Evolutionary conservation across 352 stramenopile genomes (phyloP).

Genomic region (Phytophthora constricta): DNA sequence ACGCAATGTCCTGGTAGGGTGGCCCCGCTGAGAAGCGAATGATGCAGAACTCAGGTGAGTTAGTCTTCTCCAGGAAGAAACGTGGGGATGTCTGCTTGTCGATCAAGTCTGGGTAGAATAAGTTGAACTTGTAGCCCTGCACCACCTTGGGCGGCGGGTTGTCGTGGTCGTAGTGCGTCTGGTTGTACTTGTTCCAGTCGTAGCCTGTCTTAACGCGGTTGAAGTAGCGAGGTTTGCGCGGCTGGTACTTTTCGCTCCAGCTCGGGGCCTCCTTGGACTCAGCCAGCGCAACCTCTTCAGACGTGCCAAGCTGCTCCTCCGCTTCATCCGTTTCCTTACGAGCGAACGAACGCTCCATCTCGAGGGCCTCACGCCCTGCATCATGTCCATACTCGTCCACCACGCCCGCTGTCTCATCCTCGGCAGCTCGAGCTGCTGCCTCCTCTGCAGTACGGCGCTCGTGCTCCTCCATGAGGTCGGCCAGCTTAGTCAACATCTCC

Average conservation of each 20-base stretch:
- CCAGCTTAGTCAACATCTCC: slow-evolving; percentile 93
- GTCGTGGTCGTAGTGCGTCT: slow-evolving; percentile 99
- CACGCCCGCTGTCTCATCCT: slow-evolving; percentile 22
- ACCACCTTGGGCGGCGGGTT: slow-evolving; percentile 99
- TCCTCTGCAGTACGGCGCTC: slow-evolving; percentile 47
- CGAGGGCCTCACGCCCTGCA: slow-evolving; percentile 66
- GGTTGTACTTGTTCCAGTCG: slow-evolving; percentile 99
- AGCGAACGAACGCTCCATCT: slow-evolving; percentile 69
- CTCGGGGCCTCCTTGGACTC: slow-evolving; percentile 62
- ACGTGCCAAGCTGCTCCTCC: slow-evolving; percentile 85
- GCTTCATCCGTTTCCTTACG: slow-evolving; percentile 70
- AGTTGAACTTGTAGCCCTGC: slow-evolving; percentile 99
- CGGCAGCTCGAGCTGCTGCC: slow-evolving; percentile 30
- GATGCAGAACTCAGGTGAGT: slow-evolving; percentile 96
- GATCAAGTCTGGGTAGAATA: slow-evolving; percentile 99
- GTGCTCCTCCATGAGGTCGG: slow-evolving; percentile 91
- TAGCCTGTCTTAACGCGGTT: slow-evolving; percentile 99
- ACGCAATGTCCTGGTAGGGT: slow-evolving; percentile 99
- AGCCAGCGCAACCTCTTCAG: slow-evolving; percentile 91
- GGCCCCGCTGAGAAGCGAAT: slow-evolving; percentile 97
- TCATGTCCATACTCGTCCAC: slow-evolving; percentile 53
- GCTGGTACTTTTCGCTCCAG: slow-evolving; percentile 98
- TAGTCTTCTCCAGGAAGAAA: slow-evolving; percentile 95
- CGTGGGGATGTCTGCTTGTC: slow-evolving; percentile 96
- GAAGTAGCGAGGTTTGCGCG: slow-evolving; percentile 98